phyloP scores from a whole-genome alignment of 2,329 filamentous ascomycete species.

The Pyrenophora teres region DNA sequence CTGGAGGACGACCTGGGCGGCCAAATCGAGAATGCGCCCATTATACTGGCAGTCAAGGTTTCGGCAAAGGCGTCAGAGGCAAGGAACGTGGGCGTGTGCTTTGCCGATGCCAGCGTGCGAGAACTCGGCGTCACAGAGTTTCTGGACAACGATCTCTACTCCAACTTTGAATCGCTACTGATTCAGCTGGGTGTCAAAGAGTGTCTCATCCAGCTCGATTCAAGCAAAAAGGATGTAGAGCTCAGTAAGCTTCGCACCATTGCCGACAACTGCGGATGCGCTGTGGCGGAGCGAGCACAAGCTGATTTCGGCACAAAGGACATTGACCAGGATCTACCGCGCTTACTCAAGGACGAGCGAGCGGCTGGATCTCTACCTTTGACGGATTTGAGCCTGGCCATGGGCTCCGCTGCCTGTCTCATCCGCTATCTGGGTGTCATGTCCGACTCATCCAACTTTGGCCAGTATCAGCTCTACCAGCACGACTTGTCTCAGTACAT shows the following conservation, averaged over 20 bases:
- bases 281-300: constrained; percentile 77
- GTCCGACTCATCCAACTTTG: constrained; percentile 92
- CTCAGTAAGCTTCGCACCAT: constrained; percentile 85
- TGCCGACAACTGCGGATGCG: constrained; percentile 88
- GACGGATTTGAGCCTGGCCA: constrained; percentile 91
- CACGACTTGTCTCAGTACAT: constrained; percentile 97
- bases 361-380: constrained; percentile 79
- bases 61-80: constrained; percentile 85
- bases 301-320: constrained; percentile 86
- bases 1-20: constrained; percentile 93
- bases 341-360: constrained; percentile 84
- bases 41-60: constrained; percentile 94
- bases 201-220: constrained; percentile 82
- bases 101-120: constrained; percentile 93
- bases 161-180: constrained; percentile 93
- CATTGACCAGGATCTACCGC: constrained; percentile 91
- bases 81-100: constrained; percentile 89
- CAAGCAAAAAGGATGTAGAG: constrained; percentile 82
- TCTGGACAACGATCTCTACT: constrained; percentile 97
- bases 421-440: constrained; percentile 94
- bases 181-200: constrained; percentile 97
- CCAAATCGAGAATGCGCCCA: constrained; percentile 85
- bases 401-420: constrained; percentile 89
- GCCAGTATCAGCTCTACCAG: constrained; percentile 95
- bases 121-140: constrained; percentile 98